These are phyloP conservation scores for Piper betle DNA, from an alignment of 164 flowering plant genomes.

Conservation along the genomic window DNA sequence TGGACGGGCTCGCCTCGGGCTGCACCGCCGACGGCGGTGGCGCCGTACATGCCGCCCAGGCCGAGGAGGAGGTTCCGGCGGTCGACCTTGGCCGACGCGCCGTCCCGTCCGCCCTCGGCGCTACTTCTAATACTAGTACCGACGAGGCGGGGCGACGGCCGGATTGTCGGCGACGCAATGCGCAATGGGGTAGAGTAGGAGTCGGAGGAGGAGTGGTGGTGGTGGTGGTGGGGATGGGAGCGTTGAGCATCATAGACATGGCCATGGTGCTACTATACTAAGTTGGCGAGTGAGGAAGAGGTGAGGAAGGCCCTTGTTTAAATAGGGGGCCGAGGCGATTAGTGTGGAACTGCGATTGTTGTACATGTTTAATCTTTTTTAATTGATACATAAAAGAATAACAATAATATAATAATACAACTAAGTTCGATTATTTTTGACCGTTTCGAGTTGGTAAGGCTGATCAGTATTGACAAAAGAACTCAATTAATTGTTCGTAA, in stretches of 20 bases:
- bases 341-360: too few species aligned
- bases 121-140: neutral
- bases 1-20: neutral
- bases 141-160: neutral
- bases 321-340: too few species aligned
- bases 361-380: too few species aligned
- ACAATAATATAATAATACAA: too few species aligned
- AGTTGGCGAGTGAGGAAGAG: too few species aligned
- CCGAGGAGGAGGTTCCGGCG: constrained; percentile 3
- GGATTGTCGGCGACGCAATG: neutral
- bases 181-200: neutral
- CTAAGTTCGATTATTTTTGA: too few species aligned
- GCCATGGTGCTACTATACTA: neutral
- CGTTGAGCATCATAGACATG: neutral
- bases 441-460: too few species aligned
- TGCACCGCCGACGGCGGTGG: constrained; percentile 1
- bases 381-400: too few species aligned
- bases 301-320: too few species aligned
- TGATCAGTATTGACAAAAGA: too few species aligned
- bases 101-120: neutral
- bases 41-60: constrained; percentile 3
- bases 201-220: neutral
- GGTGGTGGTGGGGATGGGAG: neutral
- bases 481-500: too few species aligned
- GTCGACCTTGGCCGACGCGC: neutral